Evolutionary conservation across 805 yeast species (phyloP).

Genomic region (Zygoascus tannicola): DNA sequence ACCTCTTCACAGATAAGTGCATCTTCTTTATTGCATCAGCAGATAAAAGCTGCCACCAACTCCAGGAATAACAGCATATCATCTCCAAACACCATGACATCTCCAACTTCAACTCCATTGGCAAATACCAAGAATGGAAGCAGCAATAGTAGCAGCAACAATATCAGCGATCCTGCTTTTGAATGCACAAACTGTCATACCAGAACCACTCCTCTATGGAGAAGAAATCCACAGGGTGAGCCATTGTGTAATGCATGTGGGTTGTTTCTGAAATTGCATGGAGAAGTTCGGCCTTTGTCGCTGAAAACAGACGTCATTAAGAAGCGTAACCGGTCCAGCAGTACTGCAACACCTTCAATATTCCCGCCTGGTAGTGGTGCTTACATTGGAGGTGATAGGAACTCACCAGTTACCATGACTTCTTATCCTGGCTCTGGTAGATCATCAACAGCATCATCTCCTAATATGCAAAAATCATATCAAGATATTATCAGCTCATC

Average conservation of each 20-base stretch:
- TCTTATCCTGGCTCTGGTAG: background rate
- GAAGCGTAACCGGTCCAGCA: conserved; percentile 61
- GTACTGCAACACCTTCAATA: background rate
- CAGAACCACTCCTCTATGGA: conserved; percentile 88
- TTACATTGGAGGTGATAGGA: background rate
- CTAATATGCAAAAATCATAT: background rate
- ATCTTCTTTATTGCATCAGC: conserved; percentile 13
- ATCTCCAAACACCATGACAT: background rate
- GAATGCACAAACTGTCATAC: conserved; percentile 87
- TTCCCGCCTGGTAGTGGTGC: background rate
- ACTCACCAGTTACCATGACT: background rate
- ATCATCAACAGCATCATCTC: background rate
- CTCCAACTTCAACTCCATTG: background rate
- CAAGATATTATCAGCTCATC: background rate
- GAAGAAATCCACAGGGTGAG: conserved; percentile 88
- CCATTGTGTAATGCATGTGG: conserved; percentile 98
- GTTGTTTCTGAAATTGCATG: conserved; percentile 81
- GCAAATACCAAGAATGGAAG: background rate
- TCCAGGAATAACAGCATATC: background rate
- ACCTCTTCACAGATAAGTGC: conserved; percentile 14
- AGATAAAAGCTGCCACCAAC: conserved; percentile 1
- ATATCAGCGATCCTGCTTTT: background rate
- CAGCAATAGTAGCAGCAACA: conserved; percentile 7
- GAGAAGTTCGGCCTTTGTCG: conserved; percentile 91
- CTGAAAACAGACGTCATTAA: conserved; percentile 88